Evolutionary conservation across 2,329 filamentous ascomycete genomes (phyloP).

Genomic region (Amauroascus niger): DNA sequence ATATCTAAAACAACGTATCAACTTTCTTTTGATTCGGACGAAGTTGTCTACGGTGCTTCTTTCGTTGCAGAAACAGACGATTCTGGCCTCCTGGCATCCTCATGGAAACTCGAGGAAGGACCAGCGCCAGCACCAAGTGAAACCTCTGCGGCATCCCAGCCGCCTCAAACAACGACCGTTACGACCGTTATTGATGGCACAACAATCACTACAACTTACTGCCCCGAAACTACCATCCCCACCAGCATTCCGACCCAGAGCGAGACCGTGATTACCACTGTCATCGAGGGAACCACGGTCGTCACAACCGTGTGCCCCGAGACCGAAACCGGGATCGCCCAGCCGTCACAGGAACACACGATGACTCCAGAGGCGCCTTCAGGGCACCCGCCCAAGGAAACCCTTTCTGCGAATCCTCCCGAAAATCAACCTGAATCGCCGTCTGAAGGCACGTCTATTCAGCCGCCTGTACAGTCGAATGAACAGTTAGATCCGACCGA

Average conservation of each 20-base stretch:
- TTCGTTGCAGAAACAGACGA: conserved; percentile 3
- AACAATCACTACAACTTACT: conserved; percentile 7
- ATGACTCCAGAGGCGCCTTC: background rate
- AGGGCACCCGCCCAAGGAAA: background rate
- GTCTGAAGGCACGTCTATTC: background rate
- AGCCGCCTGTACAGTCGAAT: background rate
- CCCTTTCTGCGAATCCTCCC: background rate
- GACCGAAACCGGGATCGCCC: background rate
- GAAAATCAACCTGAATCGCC: background rate
- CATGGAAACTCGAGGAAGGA: background rate
- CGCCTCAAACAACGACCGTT: background rate
- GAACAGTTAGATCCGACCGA: background rate
- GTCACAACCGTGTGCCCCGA: conserved; percentile 1
- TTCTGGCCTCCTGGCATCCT: background rate
- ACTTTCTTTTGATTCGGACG: conserved; percentile 1
- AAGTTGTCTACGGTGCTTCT: background rate
- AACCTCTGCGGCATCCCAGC: background rate
- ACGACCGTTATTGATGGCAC: conserved; percentile 5
- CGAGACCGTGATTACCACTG: conserved; percentile 1
- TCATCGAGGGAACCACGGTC: background rate
- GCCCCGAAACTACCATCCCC: conserved; percentile 4
- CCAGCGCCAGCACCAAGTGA: background rate
- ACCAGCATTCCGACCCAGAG: background rate
- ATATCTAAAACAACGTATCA: background rate
- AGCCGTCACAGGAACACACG: background rate